Percentiles rank a stretch among this genome's conserved stretches.
Conservation (phyloP, 2,329 filamentous ascomycete species). For the Aphanoascus verrucosus region DNA sequence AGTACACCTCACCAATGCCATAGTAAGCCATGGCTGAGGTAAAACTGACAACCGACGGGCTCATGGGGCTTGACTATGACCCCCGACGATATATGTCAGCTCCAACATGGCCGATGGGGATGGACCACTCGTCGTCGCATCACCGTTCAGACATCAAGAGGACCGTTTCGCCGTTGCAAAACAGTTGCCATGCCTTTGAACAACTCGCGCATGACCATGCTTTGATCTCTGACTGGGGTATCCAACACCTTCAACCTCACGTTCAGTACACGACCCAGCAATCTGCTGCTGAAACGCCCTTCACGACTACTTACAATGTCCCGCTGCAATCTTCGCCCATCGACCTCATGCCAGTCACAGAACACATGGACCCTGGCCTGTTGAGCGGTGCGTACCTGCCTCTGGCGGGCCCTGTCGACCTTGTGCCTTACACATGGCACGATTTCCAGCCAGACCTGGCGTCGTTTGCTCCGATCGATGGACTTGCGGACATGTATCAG, state of each 20-base stretch:
- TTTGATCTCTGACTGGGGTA: slow-evolving; percentile 39
- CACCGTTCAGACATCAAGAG: slow-evolving; percentile 27
- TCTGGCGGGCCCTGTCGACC: slow-evolving; percentile 48
- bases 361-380: slow-evolving; percentile 51
- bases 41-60: slow-evolving; percentile 36
- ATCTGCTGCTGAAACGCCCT: slow-evolving; percentile 44
- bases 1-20: slow-evolving; percentile 12
- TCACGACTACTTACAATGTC: slow-evolving; percentile 48
- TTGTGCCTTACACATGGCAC: slow-evolving; percentile 62
- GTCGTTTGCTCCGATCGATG: slow-evolving; percentile 40
- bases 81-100: slow-evolving; percentile 32
- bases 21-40: slow-evolving; percentile 34
- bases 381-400: slow-evolving; percentile 53
- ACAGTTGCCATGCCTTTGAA: slow-evolving; percentile 35
- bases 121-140: slow-evolving; percentile 9
- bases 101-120: slow-evolving; percentile 10
- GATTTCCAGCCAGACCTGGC: slow-evolving; percentile 65
- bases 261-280: slow-evolving; percentile 37
- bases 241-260: slow-evolving; percentile 32
- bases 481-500: slow-evolving; percentile 35
- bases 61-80: slow-evolving; percentile 40
- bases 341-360: slow-evolving; percentile 47
- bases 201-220: slow-evolving; percentile 33
- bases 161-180: slow-evolving; percentile 36
- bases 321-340: slow-evolving; percentile 40